Percentiles rank a stretch among this genome's conserved stretches.
phyloP scores from a whole-genome alignment of 2,329 filamentous ascomycete genomes.

The Mollisiaceae sp. region DNA sequence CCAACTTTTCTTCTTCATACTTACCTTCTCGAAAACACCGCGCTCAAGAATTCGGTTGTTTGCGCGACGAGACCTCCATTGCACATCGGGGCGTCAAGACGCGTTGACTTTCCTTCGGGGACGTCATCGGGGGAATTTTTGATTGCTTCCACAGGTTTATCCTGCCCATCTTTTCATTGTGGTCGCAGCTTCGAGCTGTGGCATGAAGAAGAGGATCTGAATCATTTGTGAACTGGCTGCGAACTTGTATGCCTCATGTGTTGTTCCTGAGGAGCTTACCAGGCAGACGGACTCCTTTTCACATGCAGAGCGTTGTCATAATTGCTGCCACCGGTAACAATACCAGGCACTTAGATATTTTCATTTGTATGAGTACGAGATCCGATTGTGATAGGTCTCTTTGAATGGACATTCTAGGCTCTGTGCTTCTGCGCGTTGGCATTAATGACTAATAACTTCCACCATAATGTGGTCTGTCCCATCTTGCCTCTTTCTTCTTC shows the following conservation, averaged over 20 bases:
- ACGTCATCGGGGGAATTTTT: slow-evolving; percentile 56
- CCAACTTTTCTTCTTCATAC: slow-evolving; percentile 23
- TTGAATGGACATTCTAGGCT: slow-evolving; percentile 20
- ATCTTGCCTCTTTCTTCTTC: slow-evolving; percentile 37
- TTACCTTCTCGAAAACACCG: slow-evolving; percentile 44
- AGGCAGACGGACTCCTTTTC: not conserved
- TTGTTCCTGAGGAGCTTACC: not conserved
- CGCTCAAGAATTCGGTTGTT: slow-evolving; percentile 40
- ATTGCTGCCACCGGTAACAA: too few relatives aligned
- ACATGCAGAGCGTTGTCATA: too few relatives aligned
- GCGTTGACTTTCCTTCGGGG: slow-evolving; percentile 46
- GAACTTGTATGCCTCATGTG: not conserved
- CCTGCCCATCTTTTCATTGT: slow-evolving; percentile 34
- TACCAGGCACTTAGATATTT: too few relatives aligned
- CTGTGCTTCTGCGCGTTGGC: slow-evolving; percentile 19
- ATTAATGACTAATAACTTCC: slow-evolving; percentile 34
- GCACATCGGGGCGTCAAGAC: slow-evolving; percentile 59
- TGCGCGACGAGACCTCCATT: slow-evolving; percentile 56
- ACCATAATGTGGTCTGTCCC: slow-evolving; percentile 38
- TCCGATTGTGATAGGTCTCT: too few relatives aligned
- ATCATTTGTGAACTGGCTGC: not conserved
- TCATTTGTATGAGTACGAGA: too few relatives aligned
- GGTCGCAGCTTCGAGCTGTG: slow-evolving; percentile 20
- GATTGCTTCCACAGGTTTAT: slow-evolving; percentile 44
- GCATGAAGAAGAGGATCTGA: slow-evolving; percentile 34